phyloP scores from a whole-genome alignment of 352 stramenopile genomes.

The Phytophthora podocarpi region DNA sequence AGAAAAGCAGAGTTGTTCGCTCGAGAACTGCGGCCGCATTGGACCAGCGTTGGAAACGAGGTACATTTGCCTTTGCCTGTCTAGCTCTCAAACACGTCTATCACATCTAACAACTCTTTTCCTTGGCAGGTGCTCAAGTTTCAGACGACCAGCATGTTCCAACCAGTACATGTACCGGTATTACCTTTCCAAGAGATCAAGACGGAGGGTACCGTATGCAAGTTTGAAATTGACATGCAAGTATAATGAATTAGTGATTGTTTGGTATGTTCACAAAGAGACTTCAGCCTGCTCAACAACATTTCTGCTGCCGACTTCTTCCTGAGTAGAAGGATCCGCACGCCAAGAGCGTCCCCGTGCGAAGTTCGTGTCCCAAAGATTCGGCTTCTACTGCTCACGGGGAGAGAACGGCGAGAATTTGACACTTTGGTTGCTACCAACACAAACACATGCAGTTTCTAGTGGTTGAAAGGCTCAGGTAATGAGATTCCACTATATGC shows the following conservation, averaged over 20 bases:
- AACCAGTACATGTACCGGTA: not conserved
- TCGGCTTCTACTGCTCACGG: slow-evolving; percentile 85
- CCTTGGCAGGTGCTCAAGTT: slow-evolving; percentile 62
- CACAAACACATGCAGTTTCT: not conserved
- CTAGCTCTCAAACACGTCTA: not conserved
- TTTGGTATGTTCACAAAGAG: slow-evolving; percentile 38
- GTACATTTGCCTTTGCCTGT: slow-evolving; percentile 8
- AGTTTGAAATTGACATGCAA: not conserved
- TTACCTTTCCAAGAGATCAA: no score
- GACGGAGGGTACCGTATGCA: no score
- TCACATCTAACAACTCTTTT: not conserved
- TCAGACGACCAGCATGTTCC: slow-evolving; percentile 30
- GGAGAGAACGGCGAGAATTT: slow-evolving; percentile 84
- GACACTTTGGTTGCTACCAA: slow-evolving; percentile 84
- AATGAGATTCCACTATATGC: slow-evolving; percentile 91
- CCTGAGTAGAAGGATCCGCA: slow-evolving; percentile 41
- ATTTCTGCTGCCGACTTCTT: slow-evolving; percentile 71
- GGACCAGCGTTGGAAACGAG: slow-evolving; percentile 74
- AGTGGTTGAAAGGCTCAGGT: slow-evolving; percentile 72
- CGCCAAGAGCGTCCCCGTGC: slow-evolving; percentile 8
- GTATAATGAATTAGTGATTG: not conserved
- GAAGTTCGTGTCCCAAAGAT: slow-evolving; percentile 85
- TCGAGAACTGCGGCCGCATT: slow-evolving; percentile 62
- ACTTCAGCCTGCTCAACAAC: slow-evolving; percentile 52
- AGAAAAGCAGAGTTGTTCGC: slow-evolving; percentile 70